These are phyloP conservation scores for Ceriops decandra DNA, from an alignment of 345 rosid species.

Conservation along the genomic window DNA sequence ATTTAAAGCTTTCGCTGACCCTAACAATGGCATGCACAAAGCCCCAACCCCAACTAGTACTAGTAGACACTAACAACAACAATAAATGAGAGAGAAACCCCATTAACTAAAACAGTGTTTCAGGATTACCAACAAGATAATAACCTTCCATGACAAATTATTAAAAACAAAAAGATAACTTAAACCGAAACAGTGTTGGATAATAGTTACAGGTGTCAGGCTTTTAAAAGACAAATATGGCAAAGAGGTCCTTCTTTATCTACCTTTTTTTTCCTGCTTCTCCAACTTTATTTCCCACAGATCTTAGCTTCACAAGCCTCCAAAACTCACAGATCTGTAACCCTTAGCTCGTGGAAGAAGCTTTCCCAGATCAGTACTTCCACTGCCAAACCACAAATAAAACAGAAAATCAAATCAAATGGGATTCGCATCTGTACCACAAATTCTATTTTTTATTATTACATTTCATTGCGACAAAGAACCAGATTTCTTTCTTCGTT, in stretches of 20 bases:
- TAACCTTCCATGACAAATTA: neutral
- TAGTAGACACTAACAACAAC: neutral
- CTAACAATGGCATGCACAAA: slow-evolving; percentile 39
- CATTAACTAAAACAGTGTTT: slow-evolving; percentile 35
- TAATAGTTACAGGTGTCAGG: slow-evolving; percentile 54
- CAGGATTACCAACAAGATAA: slow-evolving; percentile 39
- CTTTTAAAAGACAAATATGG: slow-evolving; percentile 25
- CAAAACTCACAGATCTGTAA: slow-evolving; percentile 37
- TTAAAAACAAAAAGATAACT: slow-evolving; percentile 16
- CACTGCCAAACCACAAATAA: slow-evolving; percentile 18
- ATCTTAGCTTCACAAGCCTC: slow-evolving; percentile 27
- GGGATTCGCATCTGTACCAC: neutral
- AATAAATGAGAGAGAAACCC: slow-evolving; percentile 25
- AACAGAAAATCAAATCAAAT: neutral
- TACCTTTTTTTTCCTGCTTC: slow-evolving; percentile 3
- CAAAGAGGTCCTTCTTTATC: neutral
- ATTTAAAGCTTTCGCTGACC: slow-evolving; percentile 35
- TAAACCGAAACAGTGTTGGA: slow-evolving; percentile 34
- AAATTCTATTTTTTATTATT: neutral
- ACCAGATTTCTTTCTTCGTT: too few species aligned
- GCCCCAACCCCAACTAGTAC: slow-evolving; percentile 12
- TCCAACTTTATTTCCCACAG: slow-evolving; percentile 11
- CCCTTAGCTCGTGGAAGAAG: slow-evolving; percentile 13
- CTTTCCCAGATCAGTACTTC: slow-evolving; percentile 27
- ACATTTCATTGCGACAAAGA: neutral